Conservation (phyloP, 148 eudicot species). For the Beta vulgaris region DNA sequence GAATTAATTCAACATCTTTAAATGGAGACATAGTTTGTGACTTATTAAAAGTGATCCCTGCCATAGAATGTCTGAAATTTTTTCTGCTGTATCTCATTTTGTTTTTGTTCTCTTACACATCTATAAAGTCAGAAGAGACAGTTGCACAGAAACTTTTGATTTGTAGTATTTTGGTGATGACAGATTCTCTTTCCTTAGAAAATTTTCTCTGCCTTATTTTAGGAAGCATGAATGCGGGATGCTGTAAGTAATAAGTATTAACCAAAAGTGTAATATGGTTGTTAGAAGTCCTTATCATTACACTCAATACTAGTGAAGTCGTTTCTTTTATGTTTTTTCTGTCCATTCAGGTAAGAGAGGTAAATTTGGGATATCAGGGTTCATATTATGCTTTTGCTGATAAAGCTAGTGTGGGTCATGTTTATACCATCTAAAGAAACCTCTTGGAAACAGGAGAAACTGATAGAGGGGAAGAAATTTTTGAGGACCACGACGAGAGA, state of each 20-base stretch:
- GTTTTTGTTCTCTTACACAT: not conserved
- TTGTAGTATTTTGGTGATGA: slow-evolving; percentile 5
- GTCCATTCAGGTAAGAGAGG: not conserved
- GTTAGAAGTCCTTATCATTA: slow-evolving; percentile 14
- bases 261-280: slow-evolving; percentile 1
- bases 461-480: not conserved
- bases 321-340: too few relatives aligned
- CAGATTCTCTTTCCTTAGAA: not conserved
- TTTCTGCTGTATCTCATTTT: not conserved
- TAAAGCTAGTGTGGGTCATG: slow-evolving; percentile 16
- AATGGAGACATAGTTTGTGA: not conserved
- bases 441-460: slow-evolving; percentile 7
- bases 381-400: not conserved
- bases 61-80: not conserved
- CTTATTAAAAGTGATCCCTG: not conserved
- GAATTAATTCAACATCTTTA: not conserved
- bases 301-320: too few relatives aligned
- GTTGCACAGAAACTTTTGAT: not conserved
- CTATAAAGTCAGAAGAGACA: not conserved
- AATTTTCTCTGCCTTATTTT: not conserved
- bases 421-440: slow-evolving; percentile 15
- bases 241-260: slow-evolving; percentile 10
- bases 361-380: slow-evolving; percentile 1
- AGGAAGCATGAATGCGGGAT: not conserved
- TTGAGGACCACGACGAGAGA: not conserved